Evolutionary conservation across 768 basidiomycete genomes (phyloP).

Genomic region (Tephrocybe rancida): DNA sequence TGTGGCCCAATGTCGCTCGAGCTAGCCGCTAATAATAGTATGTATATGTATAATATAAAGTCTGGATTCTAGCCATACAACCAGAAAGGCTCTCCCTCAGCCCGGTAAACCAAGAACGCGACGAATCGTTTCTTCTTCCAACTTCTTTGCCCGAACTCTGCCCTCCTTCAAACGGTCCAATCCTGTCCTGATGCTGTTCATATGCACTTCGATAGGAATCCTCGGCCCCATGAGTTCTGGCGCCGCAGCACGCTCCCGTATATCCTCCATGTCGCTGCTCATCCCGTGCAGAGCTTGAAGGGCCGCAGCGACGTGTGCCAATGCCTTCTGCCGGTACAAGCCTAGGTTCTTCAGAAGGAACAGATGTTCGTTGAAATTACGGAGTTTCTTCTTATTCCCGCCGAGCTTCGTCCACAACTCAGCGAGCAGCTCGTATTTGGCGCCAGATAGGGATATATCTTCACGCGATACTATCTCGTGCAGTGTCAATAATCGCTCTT

Average conservation of each 20-base stretch:
- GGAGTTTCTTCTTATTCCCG: constrained; percentile 53
- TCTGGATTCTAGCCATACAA: not conserved
- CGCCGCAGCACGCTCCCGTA: constrained; percentile 70
- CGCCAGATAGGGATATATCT: constrained; percentile 43
- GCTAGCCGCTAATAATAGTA: too few relatives aligned
- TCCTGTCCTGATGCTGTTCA: constrained; percentile 69
- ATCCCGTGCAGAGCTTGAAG: constrained; percentile 62
- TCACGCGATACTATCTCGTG: constrained; percentile 66
- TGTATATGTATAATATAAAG: constrained; percentile 11
- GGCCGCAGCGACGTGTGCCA: constrained; percentile 66
- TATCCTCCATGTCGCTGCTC: constrained; percentile 76
- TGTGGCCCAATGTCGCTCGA: too few relatives aligned
- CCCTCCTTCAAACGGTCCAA: constrained; percentile 64
- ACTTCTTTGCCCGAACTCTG: constrained; percentile 48
- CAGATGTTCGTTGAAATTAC: constrained; percentile 53
- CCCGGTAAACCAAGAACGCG: constrained; percentile 26
- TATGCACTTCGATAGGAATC: constrained; percentile 74
- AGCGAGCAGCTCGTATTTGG: constrained; percentile 57
- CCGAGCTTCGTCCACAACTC: constrained; percentile 74
- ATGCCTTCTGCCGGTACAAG: constrained; percentile 61
- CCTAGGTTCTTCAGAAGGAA: constrained; percentile 55
- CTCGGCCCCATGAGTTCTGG: constrained; percentile 63
- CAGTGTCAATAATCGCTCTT: constrained; percentile 57
- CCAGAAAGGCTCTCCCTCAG: not conserved
- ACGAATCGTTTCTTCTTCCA: constrained; percentile 44